phyloP scores from a whole-genome alignment of 2,329 filamentous ascomycete species.

The Ascochyta viciae-villosae region DNA sequence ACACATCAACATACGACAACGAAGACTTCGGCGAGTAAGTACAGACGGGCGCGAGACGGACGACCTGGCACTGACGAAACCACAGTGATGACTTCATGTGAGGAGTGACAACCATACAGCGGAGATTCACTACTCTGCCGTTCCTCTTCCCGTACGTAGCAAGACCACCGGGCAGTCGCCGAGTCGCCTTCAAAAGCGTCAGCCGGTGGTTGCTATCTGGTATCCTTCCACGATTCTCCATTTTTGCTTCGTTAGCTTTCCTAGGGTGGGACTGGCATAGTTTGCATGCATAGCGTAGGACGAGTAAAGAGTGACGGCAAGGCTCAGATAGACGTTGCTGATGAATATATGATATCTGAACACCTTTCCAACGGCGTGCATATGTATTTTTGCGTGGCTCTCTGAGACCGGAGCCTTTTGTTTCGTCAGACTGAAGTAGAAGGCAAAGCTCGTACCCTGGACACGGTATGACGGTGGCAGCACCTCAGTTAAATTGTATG shows the following conservation, averaged over 20 bases:
- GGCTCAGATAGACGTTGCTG: slow-evolving; percentile 7
- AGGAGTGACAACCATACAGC: slow-evolving; percentile 12
- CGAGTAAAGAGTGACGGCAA: neutral
- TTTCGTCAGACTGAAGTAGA: neutral
- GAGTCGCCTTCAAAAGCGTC: slow-evolving; percentile 1
- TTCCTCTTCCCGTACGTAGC: slow-evolving; percentile 17
- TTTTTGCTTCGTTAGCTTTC: slow-evolving; percentile 12
- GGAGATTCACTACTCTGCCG: slow-evolving; percentile 6
- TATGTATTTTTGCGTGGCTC: neutral
- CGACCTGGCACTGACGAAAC: slow-evolving; percentile 25
- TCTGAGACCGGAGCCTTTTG: neutral
- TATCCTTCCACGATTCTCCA: slow-evolving; percentile 3
- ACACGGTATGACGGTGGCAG: neutral
- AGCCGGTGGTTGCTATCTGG: neutral
- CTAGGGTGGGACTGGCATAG: slow-evolving; percentile 15
- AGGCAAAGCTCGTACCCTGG: no score
- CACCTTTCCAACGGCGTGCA: neutral
- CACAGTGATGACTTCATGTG: slow-evolving; percentile 51
- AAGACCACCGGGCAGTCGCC: slow-evolving; percentile 16
- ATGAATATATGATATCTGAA: slow-evolving; percentile 1
- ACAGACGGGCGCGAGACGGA: neutral
- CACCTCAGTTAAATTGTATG: neutral
- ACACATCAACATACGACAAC: slow-evolving; percentile 81
- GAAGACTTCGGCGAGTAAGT: slow-evolving; percentile 88
- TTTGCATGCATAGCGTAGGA: slow-evolving; percentile 21